These are phyloP conservation scores for Durio zibethinus DNA, from an alignment of 345 rosid species.

Conservation along the genomic window DNA sequence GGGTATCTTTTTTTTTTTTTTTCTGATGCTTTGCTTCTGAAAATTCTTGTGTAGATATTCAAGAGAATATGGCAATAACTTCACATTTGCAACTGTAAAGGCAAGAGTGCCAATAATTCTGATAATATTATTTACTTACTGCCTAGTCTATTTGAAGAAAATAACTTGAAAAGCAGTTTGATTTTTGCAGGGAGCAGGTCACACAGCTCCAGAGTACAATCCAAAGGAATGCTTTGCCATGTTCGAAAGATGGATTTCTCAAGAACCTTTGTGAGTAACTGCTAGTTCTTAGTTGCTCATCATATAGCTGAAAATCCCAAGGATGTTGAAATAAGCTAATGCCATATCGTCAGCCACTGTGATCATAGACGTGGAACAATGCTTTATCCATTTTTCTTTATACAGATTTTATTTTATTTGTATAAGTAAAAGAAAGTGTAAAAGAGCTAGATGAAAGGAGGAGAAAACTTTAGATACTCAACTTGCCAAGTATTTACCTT, in stretches of 20 bases:
- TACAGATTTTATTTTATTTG: too few species aligned
- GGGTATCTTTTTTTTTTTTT: too few species aligned
- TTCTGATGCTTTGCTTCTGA: not conserved
- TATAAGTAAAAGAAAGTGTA: too few species aligned
- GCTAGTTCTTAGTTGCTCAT: too few species aligned
- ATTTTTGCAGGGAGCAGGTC: conserved; percentile 1
- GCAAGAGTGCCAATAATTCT: not conserved
- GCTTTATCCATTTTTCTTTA: too few species aligned
- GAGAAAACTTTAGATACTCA: too few species aligned
- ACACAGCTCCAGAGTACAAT: conserved; percentile 4
- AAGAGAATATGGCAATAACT: conserved; percentile 2
- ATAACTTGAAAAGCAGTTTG: not conserved
- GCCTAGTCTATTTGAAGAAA: too few species aligned
- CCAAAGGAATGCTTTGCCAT: conserved; percentile 7
- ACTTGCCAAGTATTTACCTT: not conserved
- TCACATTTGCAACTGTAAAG: conserved; percentile 12
- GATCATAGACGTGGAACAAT: too few species aligned
- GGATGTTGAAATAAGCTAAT: too few species aligned
- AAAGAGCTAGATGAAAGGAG: too few species aligned
- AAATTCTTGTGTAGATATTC: not conserved
- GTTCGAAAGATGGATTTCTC: conserved; percentile 8
- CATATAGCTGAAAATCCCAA: too few species aligned
- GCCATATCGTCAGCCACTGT: too few species aligned
- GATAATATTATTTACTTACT: not conserved
- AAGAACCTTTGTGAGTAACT: not conserved